Conservation (phyloP, 805 yeast genomes). For the Pichia gijzeniarum region DNA sequence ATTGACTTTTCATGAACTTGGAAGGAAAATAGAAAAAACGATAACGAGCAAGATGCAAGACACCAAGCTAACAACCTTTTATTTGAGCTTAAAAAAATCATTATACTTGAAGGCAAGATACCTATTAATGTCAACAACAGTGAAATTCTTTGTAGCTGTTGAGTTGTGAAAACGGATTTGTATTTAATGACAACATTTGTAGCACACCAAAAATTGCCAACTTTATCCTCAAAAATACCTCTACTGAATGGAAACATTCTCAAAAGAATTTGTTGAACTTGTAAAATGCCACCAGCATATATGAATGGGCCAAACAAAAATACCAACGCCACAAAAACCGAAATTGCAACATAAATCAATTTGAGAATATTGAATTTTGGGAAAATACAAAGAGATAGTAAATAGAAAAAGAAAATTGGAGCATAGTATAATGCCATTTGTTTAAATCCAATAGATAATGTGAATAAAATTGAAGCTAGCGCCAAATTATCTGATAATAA, state of each 20-base stretch:
- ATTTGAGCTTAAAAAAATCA: constrained; percentile 44
- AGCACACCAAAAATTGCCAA: constrained; percentile 98
- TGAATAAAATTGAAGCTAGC: constrained; percentile 70
- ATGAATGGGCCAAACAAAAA: constrained; percentile 57
- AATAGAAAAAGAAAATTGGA: constrained; percentile 77
- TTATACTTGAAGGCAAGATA: constrained; percentile 50
- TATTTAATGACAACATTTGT: constrained; percentile 73
- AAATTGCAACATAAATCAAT: constrained; percentile 53
- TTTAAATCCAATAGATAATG: constrained; percentile 73
- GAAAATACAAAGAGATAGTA: constrained; percentile 49
- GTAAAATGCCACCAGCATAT: constrained; percentile 38
- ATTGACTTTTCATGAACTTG: constrained; percentile 96
- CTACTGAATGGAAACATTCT: constrained; percentile 89
- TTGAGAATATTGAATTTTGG: constrained; percentile 45
- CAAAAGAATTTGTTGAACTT: constrained; percentile 47
- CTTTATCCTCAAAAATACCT: constrained; percentile 96
- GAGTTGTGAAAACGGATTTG: constrained; percentile 43
- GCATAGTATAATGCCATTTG: constrained; percentile 95
- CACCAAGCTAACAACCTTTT: constrained; percentile 60
- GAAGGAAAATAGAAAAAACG: constrained; percentile 84
- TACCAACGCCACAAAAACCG: constrained; percentile 51
- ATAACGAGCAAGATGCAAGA: constrained; percentile 75
- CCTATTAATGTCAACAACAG: constrained; percentile 44
- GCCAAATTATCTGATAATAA: constrained; percentile 57
- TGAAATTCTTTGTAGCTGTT: constrained; percentile 55